These are phyloP conservation scores for Conringia planisiliqua DNA, from an alignment of 345 rosid species.

Conservation along the genomic window DNA sequence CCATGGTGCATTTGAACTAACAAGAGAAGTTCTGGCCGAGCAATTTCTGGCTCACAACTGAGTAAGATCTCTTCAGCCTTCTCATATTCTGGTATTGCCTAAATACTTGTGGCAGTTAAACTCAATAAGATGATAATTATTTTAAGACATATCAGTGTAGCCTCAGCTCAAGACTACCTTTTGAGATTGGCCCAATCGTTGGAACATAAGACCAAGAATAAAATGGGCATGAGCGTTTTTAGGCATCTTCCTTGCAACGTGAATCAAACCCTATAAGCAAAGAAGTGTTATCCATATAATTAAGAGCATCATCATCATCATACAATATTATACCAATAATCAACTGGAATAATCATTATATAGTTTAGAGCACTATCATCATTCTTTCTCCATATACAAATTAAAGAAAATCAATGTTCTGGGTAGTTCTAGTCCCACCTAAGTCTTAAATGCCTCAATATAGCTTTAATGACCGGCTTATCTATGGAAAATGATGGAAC, in stretches of 20 bases:
- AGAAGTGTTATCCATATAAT: neutral
- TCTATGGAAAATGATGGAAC: neutral
- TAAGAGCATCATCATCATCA: neutral
- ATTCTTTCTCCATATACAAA: neutral
- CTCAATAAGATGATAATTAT: neutral
- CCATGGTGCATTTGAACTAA: conserved; percentile 94
- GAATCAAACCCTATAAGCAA: conserved; percentile 73
- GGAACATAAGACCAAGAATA: conserved; percentile 91
- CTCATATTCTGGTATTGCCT: conserved; percentile 89
- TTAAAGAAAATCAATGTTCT: neutral
- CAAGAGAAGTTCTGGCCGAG: conserved; percentile 88
- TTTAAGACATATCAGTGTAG: neutral
- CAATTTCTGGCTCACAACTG: conserved; percentile 75
- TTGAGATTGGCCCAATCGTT: conserved; percentile 82
- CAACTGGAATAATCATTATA: neutral
- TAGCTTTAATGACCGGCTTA: neutral
- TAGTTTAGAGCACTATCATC: neutral
- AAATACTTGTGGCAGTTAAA: conserved; percentile 16
- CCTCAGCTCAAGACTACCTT: conserved; percentile 55
- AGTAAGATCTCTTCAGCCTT: conserved; percentile 87
- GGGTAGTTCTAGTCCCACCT: neutral
- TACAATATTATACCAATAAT: neutral
- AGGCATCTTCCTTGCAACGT: conserved; percentile 94
- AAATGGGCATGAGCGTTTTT: conserved; percentile 98
- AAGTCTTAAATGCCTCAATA: neutral